phyloP scores from a whole-genome alignment of 768 basidiomycete genomes.

The Psilocybe subaeruginosa region DNA sequence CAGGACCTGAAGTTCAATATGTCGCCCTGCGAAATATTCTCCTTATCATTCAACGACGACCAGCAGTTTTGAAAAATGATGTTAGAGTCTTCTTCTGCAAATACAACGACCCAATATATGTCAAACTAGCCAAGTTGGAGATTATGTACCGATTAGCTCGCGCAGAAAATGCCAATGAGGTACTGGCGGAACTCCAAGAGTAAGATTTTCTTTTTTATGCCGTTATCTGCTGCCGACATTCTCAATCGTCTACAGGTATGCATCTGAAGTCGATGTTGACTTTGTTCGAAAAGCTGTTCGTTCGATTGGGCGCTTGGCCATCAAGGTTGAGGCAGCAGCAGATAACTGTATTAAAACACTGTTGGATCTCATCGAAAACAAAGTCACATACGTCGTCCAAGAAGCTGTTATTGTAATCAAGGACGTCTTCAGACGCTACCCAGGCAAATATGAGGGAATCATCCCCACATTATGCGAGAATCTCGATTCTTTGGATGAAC shows the following conservation, averaged over 20 bases:
- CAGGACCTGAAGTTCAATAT: slow-evolving; percentile 98
- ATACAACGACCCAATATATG: slow-evolving; percentile 99
- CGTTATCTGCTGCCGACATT: not conserved
- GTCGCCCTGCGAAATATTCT: slow-evolving; percentile 96
- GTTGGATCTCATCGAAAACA: slow-evolving; percentile 86
- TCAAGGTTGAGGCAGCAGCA: slow-evolving; percentile 90
- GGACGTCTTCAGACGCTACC: slow-evolving; percentile 97
- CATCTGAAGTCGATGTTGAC: slow-evolving; percentile 97
- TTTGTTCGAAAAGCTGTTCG: slow-evolving; percentile 98
- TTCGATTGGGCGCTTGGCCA: slow-evolving; percentile 96
- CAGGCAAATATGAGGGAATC: slow-evolving; percentile 94
- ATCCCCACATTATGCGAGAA: slow-evolving; percentile 94
- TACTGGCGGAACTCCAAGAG: slow-evolving; percentile 95
- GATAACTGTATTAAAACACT: slow-evolving; percentile 90
- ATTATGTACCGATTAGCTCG: slow-evolving; percentile 98
- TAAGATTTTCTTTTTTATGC: slow-evolving; percentile 36
- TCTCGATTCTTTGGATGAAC: slow-evolving; percentile 89
- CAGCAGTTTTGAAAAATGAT: slow-evolving; percentile 91
- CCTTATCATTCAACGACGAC: slow-evolving; percentile 94
- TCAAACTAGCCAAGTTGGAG: slow-evolving; percentile 97
- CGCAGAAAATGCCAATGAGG: slow-evolving; percentile 92
- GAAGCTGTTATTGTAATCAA: slow-evolving; percentile 97
- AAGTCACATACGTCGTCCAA: slow-evolving; percentile 95
- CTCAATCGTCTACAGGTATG: slow-evolving; percentile 63
- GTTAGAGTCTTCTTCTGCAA: slow-evolving; percentile 99